A percentile compares a stretch with the other conserved stretches of the same genome.
phyloP scores from a whole-genome alignment of 2,329 filamentous ascomycete genomes.

The Cercospora canescens region DNA sequence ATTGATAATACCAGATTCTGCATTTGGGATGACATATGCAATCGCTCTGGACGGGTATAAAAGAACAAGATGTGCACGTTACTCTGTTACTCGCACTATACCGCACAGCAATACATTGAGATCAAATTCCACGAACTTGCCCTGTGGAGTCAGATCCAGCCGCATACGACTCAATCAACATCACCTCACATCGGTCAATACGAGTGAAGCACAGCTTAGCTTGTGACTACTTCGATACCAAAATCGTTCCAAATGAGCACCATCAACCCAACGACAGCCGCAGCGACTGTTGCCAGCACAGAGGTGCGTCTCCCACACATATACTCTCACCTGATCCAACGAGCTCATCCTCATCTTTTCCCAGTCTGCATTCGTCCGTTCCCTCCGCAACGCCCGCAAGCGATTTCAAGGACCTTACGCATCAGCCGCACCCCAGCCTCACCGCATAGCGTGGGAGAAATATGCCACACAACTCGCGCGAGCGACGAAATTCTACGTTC shows the following conservation, averaged over 20 bases:
- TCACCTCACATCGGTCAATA: not conserved
- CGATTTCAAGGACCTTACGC: slow-evolving; percentile 18
- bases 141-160: not conserved
- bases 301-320: not conserved
- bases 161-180: not conserved
- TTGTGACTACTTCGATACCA: not conserved
- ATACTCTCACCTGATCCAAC: not conserved
- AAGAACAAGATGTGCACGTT: not conserved
- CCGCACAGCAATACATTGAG: not conserved
- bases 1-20: not conserved
- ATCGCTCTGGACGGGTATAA: not conserved
- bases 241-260: not conserved
- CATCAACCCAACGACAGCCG: slow-evolving; percentile 1
- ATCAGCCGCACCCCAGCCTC: slow-evolving; percentile 12
- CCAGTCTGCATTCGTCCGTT: slow-evolving; percentile 7
- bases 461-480: slow-evolving; percentile 13
- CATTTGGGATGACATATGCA: not conserved
- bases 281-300: slow-evolving; percentile 4
- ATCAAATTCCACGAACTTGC: not conserved
- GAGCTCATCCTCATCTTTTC: not conserved
- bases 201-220: not conserved
- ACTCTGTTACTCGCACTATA: not conserved
- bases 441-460: slow-evolving; percentile 16
- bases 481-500: slow-evolving; percentile 8
- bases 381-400: slow-evolving; percentile 1